Evolutionary conservation across 495 filamentous ascomycete species (phyloP), one percentile per base, ranked within the genome.

Genomic region (Penicillium steckii): DNA sequence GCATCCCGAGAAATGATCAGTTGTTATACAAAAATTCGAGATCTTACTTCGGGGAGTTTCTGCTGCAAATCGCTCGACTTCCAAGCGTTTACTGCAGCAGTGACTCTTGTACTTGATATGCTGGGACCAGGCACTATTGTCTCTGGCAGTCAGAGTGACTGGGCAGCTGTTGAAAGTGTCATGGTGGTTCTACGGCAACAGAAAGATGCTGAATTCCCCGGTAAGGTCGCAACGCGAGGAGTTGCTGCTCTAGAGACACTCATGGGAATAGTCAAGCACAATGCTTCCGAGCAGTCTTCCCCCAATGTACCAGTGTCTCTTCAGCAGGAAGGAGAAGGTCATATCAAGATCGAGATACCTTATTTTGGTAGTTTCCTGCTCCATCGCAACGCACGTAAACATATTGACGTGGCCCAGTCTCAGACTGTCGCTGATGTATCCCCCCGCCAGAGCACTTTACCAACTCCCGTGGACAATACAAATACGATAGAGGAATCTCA

Each of bases 51-150:
- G 15, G 56, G 57, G 3, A 60, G 59, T 17, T 64, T 68, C 27
- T 71, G 66, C 54, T 80, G 74, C 61, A 78, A 79, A 43, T 52
- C 77, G 2, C 59, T 78, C 27, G 79, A 82, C 53, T 82, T 80
- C 47, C 67, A 78, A 50, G 78, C 65, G 8, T 82, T 82, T 60
- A 78, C 69, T 6, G 67, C 69, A 0, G 71, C 78, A 12, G 67
- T 80, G 26, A 58, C 76, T 6, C 55, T 81, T n/a, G 52, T 77
- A 12, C 65, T 82, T 24, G 70, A 75, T 38, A 51, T 74, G 13
- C 50, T 80, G 15, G 68, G 70, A 23, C 48, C 60, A 38, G 29
- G 19, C 22, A 53, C 42, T 15, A 21, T 8, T 6, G 21, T 25
- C 13, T 17, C 46, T 6, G 29, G 23, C 15, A 35, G 6, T 18